phyloP scores from a whole-genome alignment of 192 early-diverging fungal genomes.

The Podila minutissima region DNA sequence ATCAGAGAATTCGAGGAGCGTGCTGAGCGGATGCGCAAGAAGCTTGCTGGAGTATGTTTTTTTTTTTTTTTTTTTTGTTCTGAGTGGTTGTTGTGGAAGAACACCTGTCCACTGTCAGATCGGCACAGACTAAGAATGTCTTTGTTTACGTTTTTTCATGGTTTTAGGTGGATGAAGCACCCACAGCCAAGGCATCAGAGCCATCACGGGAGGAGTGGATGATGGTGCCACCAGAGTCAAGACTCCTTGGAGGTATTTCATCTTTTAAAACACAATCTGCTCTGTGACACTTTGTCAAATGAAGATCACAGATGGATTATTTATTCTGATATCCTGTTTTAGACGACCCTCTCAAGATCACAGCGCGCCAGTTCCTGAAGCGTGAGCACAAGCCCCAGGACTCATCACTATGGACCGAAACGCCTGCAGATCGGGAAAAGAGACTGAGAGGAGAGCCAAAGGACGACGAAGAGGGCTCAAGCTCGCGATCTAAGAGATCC shows the following conservation, averaged over 20 bases:
- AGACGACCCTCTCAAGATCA: conserved; percentile 49
- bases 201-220: conserved; percentile 67
- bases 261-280: too few relatives aligned
- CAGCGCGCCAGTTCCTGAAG: conserved; percentile 59
- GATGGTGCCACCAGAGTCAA: conserved; percentile 65
- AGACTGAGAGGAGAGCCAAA: conserved; percentile 41
- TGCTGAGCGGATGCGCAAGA: conserved; percentile 52
- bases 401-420: conserved; percentile 67
- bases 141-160: conserved; percentile 1
- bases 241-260: conserved; percentile 31
- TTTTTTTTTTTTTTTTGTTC: neutral
- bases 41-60: conserved; percentile 35
- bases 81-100: neutral
- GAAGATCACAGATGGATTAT: too few relatives aligned
- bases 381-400: conserved; percentile 52
- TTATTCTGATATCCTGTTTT: neutral
- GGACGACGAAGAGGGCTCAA: conserved; percentile 15
- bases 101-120: too few relatives aligned
- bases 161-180: conserved; percentile 9
- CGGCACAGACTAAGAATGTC: too few relatives aligned
- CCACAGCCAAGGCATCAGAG: conserved; percentile 16
- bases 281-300: neutral
- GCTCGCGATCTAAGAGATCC: conserved; percentile 17
- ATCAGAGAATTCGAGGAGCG: conserved; percentile 52
- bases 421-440: conserved; percentile 59